Evolutionary conservation across 1,284 basidiomycete genomes (phyloP).

Genomic region (Ceratorhiza oryzae-sativae): DNA sequence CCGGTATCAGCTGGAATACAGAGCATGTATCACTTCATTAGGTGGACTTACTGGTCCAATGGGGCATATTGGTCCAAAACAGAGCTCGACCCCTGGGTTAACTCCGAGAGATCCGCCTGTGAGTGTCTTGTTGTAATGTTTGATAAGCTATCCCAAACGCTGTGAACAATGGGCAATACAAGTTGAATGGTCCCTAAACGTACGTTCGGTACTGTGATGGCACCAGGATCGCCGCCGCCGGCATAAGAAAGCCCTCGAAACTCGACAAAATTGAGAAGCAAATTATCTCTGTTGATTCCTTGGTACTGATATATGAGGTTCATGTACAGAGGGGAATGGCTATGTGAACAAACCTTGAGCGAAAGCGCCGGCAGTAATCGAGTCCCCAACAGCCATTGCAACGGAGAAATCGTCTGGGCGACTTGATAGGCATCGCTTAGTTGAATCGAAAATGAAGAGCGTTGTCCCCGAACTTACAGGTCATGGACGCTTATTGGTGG

Average conservation of each 20-base stretch:
- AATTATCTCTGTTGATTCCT: conserved; percentile 28
- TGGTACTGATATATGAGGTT: not conserved
- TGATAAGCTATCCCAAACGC: conserved; percentile 39
- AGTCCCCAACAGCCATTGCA: conserved; percentile 53
- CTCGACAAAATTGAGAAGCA: conserved; percentile 47
- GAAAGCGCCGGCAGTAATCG: conserved; percentile 52
- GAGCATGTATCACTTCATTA: no score
- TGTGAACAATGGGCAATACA: not conserved
- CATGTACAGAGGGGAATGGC: not conserved
- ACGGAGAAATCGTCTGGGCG: conserved; percentile 53
- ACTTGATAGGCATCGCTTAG: conserved; percentile 32
- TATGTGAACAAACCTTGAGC: conserved; percentile 44
- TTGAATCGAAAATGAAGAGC: no score
- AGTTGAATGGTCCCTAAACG: not conserved
- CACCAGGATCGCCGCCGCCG: conserved; percentile 49
- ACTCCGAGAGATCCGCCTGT: conserved; percentile 39
- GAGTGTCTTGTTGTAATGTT: conserved; percentile 40
- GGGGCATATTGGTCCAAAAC: conserved; percentile 40
- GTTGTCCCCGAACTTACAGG: conserved; percentile 27
- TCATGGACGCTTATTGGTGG: conserved; percentile 41
- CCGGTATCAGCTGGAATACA: not conserved
- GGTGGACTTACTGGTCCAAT: conserved; percentile 26
- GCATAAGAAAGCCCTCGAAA: conserved; percentile 53
- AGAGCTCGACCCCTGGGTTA: conserved; percentile 42
- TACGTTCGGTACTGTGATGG: conserved; percentile 50